A percentile compares a stretch with the other conserved stretches of the same genome.
Evolutionary conservation across 768 basidiomycete genomes (phyloP).

Genomic region (Amylocystis lapponica): DNA sequence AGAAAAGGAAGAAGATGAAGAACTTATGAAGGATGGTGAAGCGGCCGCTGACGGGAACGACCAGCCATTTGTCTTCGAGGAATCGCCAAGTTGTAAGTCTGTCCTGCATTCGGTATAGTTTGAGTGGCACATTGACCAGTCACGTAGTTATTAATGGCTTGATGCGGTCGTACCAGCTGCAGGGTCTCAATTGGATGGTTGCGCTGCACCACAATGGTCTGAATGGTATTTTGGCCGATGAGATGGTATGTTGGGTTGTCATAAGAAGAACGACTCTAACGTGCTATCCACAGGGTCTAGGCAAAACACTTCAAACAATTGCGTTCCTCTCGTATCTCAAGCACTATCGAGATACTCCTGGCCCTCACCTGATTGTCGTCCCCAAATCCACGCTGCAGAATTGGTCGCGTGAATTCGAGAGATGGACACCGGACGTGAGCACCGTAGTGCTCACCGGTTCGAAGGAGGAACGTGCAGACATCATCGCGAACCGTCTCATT

Average conservation of each 20-base stretch:
- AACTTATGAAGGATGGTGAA: conserved; percentile 84
- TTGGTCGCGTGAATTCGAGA: conserved; percentile 89
- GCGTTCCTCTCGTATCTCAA: conserved; percentile 95
- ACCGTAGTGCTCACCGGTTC: conserved; percentile 77
- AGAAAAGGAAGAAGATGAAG: conserved; percentile 98
- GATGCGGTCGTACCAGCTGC: conserved; percentile 93
- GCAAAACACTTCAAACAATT: conserved; percentile 97
- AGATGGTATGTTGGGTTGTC: conserved; percentile 58
- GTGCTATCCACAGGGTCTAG: conserved; percentile 62
- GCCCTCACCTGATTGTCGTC: conserved; percentile 93
- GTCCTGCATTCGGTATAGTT: conserved; percentile 3
- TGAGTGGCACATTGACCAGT: not conserved
- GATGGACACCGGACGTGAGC: conserved; percentile 88
- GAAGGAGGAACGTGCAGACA: conserved; percentile 82
- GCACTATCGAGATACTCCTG: conserved; percentile 65
- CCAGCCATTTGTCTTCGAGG: conserved; percentile 91
- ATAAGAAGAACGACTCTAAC: conserved; percentile 1
- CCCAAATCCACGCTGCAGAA: conserved; percentile 99
- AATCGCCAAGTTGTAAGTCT: conserved; percentile 77
- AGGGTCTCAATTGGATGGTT: conserved; percentile 97
- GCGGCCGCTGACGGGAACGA: conserved; percentile 76
- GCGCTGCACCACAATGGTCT: conserved; percentile 93
- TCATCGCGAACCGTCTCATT: conserved; percentile 75
- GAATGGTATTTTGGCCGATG: conserved; percentile 95
- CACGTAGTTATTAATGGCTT: conserved; percentile 73